Conservation (phyloP, 768 basidiomycete species). For the Jaapia argillacea region DNA sequence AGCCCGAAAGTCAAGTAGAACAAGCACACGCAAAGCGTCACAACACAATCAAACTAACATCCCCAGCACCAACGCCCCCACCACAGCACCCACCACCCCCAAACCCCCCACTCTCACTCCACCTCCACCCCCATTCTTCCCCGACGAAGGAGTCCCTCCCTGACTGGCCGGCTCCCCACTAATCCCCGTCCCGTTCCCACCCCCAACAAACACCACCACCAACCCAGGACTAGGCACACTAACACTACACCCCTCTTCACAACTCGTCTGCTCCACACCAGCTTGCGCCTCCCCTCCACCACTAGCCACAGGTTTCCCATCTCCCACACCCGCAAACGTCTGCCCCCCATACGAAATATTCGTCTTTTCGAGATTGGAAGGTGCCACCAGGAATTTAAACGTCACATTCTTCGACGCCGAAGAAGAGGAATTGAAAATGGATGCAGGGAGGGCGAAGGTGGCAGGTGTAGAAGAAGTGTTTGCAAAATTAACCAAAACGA, state of each 20-base stretch:
- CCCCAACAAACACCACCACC: conserved; percentile 31
- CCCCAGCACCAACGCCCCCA: too few relatives aligned
- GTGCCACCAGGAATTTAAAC: conserved; percentile 40
- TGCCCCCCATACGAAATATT: conserved; percentile 56
- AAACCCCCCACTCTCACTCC: neutral
- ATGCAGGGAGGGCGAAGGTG: conserved; percentile 20
- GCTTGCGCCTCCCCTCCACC: conserved; percentile 15
- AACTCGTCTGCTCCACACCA: conserved; percentile 27
- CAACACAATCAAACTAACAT: too few relatives aligned
- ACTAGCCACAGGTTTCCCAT: conserved; percentile 23
- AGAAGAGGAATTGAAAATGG: conserved; percentile 9
- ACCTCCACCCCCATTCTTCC: neutral
- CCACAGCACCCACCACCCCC: neutral
- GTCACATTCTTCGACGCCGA: conserved; percentile 18
- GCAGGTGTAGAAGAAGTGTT: conserved; percentile 26
- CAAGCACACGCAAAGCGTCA: too few relatives aligned
- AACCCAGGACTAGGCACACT: conserved; percentile 38
- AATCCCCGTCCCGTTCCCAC: neutral
- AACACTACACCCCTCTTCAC: conserved; percentile 34
- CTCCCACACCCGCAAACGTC: conserved; percentile 30
- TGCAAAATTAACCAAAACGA: conserved; percentile 42
- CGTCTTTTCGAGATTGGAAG: conserved; percentile 35
- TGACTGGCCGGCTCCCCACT: neutral
- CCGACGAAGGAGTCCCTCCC: too few relatives aligned
- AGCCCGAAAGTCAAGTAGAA: too few relatives aligned